These are phyloP conservation scores for Aspergillus sp. DNA, from an alignment of 2,329 filamentous ascomycete genomes.

Conservation along the genomic window DNA sequence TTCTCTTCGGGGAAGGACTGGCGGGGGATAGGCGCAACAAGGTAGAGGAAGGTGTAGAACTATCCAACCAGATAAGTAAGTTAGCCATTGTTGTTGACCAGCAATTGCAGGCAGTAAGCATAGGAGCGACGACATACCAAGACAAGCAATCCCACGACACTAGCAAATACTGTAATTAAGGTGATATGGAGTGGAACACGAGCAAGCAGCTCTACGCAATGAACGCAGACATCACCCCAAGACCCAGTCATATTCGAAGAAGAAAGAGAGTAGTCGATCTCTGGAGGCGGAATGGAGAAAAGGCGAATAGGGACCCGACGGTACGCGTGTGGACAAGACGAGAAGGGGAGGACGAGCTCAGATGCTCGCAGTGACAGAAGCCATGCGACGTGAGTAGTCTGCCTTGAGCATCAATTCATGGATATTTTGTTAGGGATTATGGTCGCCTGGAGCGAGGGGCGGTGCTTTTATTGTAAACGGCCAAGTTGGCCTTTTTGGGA, in stretches of 20 bases:
- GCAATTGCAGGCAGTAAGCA: slow-evolving; percentile 2
- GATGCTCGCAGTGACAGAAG: slow-evolving; percentile 14
- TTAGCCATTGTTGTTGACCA: background rate
- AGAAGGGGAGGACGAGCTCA: slow-evolving; percentile 8
- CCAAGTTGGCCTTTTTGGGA: background rate
- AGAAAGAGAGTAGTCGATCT: slow-evolving; percentile 2
- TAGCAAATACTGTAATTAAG: slow-evolving; percentile 22
- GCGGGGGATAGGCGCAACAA: slow-evolving; percentile 76
- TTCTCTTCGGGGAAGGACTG: slow-evolving; percentile 70
- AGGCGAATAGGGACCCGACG: background rate
- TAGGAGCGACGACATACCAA: slow-evolving; percentile 23
- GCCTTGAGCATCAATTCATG: background rate
- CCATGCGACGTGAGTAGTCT: slow-evolving; percentile 14
- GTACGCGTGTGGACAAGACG: background rate
- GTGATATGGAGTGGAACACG: slow-evolving; percentile 24
- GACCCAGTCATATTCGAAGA: slow-evolving; percentile 20
- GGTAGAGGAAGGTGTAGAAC: slow-evolving; percentile 62
- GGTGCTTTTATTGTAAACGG: background rate
- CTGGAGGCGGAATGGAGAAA: slow-evolving; percentile 6
- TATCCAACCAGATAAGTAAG: slow-evolving; percentile 21
- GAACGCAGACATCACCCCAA: slow-evolving; percentile 24
- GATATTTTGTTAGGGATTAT: too few species aligned
- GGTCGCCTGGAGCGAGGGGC: background rate
- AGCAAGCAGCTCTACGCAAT: slow-evolving; percentile 24
- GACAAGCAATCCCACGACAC: slow-evolving; percentile 24